Evolutionary conservation across 108 stramenopile genomes (phyloP), one percentile per base, ranked within the genome.

Genomic region (Cyclotella cryptica): DNA sequence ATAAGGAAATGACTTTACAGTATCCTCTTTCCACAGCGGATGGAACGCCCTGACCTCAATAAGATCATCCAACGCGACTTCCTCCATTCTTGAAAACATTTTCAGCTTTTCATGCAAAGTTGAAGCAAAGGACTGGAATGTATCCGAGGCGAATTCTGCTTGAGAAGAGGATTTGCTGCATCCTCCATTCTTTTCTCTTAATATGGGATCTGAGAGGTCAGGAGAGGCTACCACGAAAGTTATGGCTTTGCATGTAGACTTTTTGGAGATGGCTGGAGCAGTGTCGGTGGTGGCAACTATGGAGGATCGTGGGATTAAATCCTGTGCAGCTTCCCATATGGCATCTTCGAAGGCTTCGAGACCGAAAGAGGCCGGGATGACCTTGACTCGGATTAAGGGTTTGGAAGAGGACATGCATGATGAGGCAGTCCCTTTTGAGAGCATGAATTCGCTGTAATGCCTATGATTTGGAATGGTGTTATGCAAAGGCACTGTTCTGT

Each of bases 281-380:
- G n/a, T n/a, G n/a, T n/a, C n/a, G n/a, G n/a, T 6, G 13, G 27
- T 13, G 26, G 27, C 54, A 42, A 22, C 12, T 21, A 2, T 2
- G 35, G 7, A 19, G 28, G 45, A 46, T 30, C 57, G 39, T 40
- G 46, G 39, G 28, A 65, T 6, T 53, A 80, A 28, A 17, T 68
- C 75, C 60, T 78, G 71, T 0, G 55, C 26, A 2, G 82, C 82
- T 40, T 83, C 82, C 77, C 82, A 78, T 15, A 83, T 21, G 0
- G 72, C 82, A 53, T 83, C 77, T 52, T 83, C 77, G 46, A 78
- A 78, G 27, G 65, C 77, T 45, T 83, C 82, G 1, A 83, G 69
- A 22, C 82, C 82, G 35, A 83, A 83, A 4, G 82, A 83, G 10
- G 82, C 82, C 8, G 82, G 82, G 0, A 83, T 60, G 10, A 83